Base-by-base conservation (phyloP, 2,329 filamentous ascomycete species). In the Dactylellina sp. region DNA sequence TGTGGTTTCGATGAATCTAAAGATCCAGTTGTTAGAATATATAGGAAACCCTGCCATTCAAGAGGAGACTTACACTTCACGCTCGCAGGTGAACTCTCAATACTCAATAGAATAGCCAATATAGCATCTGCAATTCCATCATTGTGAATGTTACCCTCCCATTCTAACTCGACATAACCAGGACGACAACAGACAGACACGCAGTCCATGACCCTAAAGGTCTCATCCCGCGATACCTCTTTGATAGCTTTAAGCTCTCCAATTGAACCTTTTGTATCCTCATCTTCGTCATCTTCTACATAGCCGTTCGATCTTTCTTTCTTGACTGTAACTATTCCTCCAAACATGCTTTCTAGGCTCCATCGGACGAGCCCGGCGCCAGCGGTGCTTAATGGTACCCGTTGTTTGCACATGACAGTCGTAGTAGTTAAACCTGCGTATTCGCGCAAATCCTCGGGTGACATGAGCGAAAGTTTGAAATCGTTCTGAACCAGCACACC, bases 51-150 rank as follows among this genome's bases (percentile, higher is more conserved):
- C 6, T 3, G 5, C 5, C 7, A 4, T 44, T 53, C 35, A 40
- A 44, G 12, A 12, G 49, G 53, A 35, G 76, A 82, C 86, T 82
- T 85, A 91, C 92, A 91, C 82, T 95, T 96, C 56, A 99, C 94
- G 11, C 95, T 94, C 12, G 95, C 95, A 3, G 94, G 95, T 61
- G 91, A 96, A 81, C 90, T 96, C 82, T 99, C 95, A 20, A 97
- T 91, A 0, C 91, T 93, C 78, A 97, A 88, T 9, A 99, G 85
- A 1, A 97, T 92, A 0, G 93, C 93, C 85, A 98, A 92, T 62
- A 98, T 91, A 14, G 95, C 93, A 81, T 99, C 95, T n/a, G 95
- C 95, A 79, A 99, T 96, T 74, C 93, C 92, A 79, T 99, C 95
- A 81, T 98, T 99, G 79, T 97, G 89, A 83, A 97, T 91, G 80